These are phyloP conservation scores for Pezicula carpinea DNA, from an alignment of 2,329 filamentous ascomycete species.

Conservation along the genomic window DNA sequence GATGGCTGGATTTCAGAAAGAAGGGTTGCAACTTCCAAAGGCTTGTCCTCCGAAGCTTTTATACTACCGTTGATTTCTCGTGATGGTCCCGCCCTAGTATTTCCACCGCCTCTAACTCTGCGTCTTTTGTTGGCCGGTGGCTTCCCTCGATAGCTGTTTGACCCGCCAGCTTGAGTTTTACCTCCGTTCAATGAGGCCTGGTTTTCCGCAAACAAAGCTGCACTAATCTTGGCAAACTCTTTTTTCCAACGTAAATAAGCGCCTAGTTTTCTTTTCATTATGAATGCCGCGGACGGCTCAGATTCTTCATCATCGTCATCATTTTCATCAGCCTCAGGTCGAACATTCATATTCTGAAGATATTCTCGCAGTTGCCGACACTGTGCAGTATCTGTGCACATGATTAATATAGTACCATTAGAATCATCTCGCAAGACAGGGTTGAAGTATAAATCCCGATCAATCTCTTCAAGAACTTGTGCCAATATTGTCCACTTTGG, in stretches of 20 bases:
- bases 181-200: constrained; percentile 69
- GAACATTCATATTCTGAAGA: constrained; percentile 82
- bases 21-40: constrained; percentile 74
- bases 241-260: constrained; percentile 89
- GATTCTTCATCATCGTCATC: constrained; percentile 41
- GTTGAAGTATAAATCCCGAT: constrained; percentile 83
- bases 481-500: constrained; percentile 89
- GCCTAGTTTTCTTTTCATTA: constrained; percentile 85
- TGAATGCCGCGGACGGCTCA: constrained; percentile 71
- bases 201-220: constrained; percentile 72
- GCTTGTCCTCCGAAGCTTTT: constrained; percentile 74
- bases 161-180: constrained; percentile 44
- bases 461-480: constrained; percentile 91
- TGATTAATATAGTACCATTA: constrained; percentile 88
- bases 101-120: constrained; percentile 74
- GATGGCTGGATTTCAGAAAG: constrained; percentile 81
- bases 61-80: constrained; percentile 71
- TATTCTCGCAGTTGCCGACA: constrained; percentile 89
- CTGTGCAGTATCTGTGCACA: constrained; percentile 86
- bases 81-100: constrained; percentile 49
- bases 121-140: constrained; percentile 81
- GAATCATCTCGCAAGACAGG: constrained; percentile 73
- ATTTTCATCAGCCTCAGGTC: constrained; percentile 38
- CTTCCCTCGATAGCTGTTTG: constrained; percentile 45
- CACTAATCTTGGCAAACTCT: constrained; percentile 81